A percentile compares a stretch with the other conserved stretches of the same genome.
Conservation (phyloP, 371 early-diverging fungal genomes). For the Spraguea lophii region DNA sequence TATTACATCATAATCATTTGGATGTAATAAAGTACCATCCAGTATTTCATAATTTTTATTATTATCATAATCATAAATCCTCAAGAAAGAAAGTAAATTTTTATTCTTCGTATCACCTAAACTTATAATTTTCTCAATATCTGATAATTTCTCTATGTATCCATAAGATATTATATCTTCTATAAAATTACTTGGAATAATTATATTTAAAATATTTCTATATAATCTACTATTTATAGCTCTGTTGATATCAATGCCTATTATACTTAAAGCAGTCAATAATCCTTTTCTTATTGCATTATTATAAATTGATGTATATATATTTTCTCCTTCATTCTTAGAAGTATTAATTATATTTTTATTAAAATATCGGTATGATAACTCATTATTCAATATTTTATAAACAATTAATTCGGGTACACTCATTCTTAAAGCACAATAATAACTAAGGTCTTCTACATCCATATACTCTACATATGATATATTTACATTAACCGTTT, state of each 20-base stretch:
- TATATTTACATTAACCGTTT: too few species aligned
- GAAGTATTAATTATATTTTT: too few species aligned
- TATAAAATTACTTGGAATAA: neutral
- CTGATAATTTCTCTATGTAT: constrained; percentile 2
- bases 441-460: too few species aligned
- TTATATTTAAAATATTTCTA: neutral
- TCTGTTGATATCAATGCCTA: constrained; percentile 9
- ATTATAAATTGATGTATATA: too few species aligned
- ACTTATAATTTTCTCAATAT: neutral
- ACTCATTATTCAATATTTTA: too few species aligned
- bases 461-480: too few species aligned
- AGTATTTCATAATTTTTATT: neutral
- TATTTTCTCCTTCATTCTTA: too few species aligned
- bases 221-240: neutral
- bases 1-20: neutral
- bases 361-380: too few species aligned
- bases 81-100: constrained; percentile 6
- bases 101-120: neutral
- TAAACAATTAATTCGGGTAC: too few species aligned
- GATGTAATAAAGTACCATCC: constrained; percentile 5
- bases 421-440: too few species aligned
- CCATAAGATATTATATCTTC: neutral
- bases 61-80: neutral
- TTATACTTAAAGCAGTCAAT: constrained; percentile 1
- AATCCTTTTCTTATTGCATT: constrained; percentile 11